Conservation (phyloP, 106 monocot species). For the Acanthochlamys bracteata region DNA sequence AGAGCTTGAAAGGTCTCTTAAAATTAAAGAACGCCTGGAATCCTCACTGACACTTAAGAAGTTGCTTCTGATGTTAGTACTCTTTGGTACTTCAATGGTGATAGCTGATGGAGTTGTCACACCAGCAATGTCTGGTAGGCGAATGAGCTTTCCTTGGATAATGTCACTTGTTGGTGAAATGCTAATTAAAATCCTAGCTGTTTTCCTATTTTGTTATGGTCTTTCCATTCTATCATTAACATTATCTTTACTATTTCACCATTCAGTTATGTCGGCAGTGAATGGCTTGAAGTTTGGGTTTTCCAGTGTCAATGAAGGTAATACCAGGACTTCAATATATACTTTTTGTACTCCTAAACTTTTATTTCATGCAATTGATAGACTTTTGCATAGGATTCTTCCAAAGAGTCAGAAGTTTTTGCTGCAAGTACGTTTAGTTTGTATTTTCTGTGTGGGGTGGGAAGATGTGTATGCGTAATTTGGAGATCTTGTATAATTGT, state of each 20-base stretch:
- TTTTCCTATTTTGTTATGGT: constrained; percentile 10
- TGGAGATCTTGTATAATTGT: too few relatives aligned
- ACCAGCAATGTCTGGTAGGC: constrained; percentile 89
- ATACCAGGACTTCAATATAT: constrained; percentile 1
- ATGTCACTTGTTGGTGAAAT: too few relatives aligned
- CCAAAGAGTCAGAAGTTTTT: too few relatives aligned
- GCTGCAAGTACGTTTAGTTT: too few relatives aligned
- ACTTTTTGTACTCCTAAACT: constrained; percentile 1
- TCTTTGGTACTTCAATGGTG: constrained; percentile 91
- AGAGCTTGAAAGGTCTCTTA: constrained; percentile 72
- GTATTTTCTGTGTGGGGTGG: too few relatives aligned
- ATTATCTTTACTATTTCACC: neutral
- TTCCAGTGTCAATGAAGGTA: constrained; percentile 50
- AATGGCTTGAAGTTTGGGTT: constrained; percentile 61
- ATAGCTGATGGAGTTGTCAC: constrained; percentile 88
- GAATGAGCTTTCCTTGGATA: neutral
- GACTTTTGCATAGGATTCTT: too few relatives aligned
- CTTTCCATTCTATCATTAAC: neutral
- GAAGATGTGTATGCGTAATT: too few relatives aligned
- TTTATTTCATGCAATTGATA: too few relatives aligned
- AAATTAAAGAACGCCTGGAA: constrained; percentile 67
- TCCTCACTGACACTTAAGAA: constrained; percentile 49
- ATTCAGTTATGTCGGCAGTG: constrained; percentile 70
- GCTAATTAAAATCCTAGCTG: neutral
- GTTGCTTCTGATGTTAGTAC: constrained; percentile 57